Percentiles rank a stretch among this genome's conserved stretches.
Evolutionary conservation across 257 asterid genomes (phyloP).

Genomic region (Solanum bulbocastanum): DNA sequence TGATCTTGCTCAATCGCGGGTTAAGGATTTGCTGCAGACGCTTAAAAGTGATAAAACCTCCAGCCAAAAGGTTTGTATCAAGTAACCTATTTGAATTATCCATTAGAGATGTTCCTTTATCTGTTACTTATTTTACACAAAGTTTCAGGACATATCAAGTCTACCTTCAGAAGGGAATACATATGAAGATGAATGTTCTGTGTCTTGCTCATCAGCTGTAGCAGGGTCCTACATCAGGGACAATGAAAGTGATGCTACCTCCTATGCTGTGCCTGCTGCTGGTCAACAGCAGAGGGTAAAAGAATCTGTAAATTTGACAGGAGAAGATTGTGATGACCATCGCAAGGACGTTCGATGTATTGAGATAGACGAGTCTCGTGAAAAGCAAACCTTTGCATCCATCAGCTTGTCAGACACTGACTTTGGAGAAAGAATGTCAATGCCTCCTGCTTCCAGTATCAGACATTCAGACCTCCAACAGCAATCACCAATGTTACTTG

Average conservation of each 20-base stretch:
- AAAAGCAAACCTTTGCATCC: slow-evolving; percentile 18
- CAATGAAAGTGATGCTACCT: slow-evolving; percentile 12
- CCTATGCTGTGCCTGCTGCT: slow-evolving; percentile 7
- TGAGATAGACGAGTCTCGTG: slow-evolving; percentile 38
- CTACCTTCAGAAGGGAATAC: slow-evolving; percentile 1
- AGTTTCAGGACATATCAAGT: neutral
- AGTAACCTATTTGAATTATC: neutral
- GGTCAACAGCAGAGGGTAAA: slow-evolving; percentile 24
- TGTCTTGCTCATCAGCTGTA: slow-evolving; percentile 22
- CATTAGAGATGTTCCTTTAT: neutral
- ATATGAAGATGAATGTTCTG: slow-evolving; percentile 18
- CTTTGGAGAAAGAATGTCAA: slow-evolving; percentile 33
- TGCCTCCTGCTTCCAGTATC: slow-evolving; percentile 15
- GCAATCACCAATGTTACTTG: slow-evolving; percentile 16
- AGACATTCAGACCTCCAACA: slow-evolving; percentile 17
- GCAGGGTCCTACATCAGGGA: slow-evolving; percentile 5
- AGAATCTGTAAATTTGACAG: slow-evolving; percentile 14
- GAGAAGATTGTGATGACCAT: slow-evolving; percentile 46
- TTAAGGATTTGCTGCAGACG: slow-evolving; percentile 42
- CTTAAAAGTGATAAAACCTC: slow-evolving; percentile 33
- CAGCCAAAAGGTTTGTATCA: slow-evolving; percentile 11
- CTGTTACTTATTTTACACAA: neutral
- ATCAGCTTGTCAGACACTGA: slow-evolving; percentile 23
- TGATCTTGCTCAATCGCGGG: slow-evolving; percentile 69
- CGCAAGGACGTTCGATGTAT: slow-evolving; percentile 67